These are phyloP conservation scores for Chalciporus pseudorubinellus DNA, from an alignment of 768 basidiomycete genomes.

Conservation along the genomic window DNA sequence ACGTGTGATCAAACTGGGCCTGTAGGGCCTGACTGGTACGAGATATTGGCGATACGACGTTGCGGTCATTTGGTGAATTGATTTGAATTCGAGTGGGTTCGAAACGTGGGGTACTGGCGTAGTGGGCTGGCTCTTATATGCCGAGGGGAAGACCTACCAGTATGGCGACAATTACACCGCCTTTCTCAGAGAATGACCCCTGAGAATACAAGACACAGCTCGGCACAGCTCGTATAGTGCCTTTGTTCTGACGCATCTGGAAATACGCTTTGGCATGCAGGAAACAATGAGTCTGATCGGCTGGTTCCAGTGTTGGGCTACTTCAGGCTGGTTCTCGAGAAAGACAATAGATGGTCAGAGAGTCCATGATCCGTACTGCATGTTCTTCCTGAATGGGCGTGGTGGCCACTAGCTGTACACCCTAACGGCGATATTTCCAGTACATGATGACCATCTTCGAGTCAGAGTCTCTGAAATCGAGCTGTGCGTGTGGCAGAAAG, in stretches of 20 bases:
- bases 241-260: constrained; percentile 18
- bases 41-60: neutral
- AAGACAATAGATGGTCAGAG: constrained; percentile 5
- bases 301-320: neutral
- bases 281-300: constrained; percentile 7
- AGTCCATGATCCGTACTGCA: neutral
- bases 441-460: too few species aligned
- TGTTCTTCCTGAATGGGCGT: neutral
- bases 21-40: neutral
- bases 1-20: constrained; percentile 1
- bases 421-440: too few species aligned
- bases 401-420: neutral
- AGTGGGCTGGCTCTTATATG: constrained; percentile 14
- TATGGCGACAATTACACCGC: constrained; percentile 1
- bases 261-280: constrained; percentile 7
- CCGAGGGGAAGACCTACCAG: neutral
- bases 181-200: neutral
- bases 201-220: constrained; percentile 13
- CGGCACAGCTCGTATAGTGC: constrained; percentile 11
- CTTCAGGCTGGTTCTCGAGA: neutral
- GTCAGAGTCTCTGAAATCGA: neutral
- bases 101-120: neutral
- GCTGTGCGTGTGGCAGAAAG: too few species aligned
- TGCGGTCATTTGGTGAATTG: constrained; percentile 4
- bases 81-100: neutral